These are phyloP conservation scores for Artemisia annua DNA, from an alignment of 129 eudicot species.

Conservation along the genomic window DNA sequence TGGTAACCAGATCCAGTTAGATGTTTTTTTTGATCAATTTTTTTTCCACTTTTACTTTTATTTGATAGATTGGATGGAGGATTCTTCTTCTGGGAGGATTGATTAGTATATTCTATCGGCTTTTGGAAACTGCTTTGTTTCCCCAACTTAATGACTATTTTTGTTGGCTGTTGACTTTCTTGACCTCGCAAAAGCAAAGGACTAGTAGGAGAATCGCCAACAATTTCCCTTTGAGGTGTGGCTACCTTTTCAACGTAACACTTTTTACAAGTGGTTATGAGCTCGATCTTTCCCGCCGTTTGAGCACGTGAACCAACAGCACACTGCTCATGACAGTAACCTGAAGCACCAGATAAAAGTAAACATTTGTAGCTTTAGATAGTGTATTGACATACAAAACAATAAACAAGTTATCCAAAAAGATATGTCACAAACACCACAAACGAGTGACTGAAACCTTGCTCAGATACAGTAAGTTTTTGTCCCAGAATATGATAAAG, in stretches of 20 bases:
- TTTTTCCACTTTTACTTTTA: constrained; percentile 34
- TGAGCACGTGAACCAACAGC: constrained; percentile 48
- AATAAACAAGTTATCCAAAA: constrained; percentile 4
- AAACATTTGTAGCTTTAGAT: not conserved
- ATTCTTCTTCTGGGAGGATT: constrained; percentile 15
- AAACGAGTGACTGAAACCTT: not conserved
- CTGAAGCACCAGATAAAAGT: constrained; percentile 32
- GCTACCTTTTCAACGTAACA: constrained; percentile 43
- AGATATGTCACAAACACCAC: not conserved
- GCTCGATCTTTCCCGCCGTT: constrained; percentile 43
- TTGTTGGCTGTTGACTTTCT: constrained; percentile 44
- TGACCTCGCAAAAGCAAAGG: constrained; percentile 73
- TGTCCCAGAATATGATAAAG: not conserved
- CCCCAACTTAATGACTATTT: constrained; percentile 31
- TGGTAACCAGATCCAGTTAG: constrained; percentile 31
- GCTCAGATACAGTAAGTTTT: not conserved
- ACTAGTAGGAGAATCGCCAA: constrained; percentile 69
- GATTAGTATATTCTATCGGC: constrained; percentile 32
- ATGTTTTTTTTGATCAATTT: constrained; percentile 24
- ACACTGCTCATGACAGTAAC: constrained; percentile 80
- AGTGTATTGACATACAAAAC: not conserved
- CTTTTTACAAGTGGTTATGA: constrained; percentile 55
- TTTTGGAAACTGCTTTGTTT: constrained; percentile 35
- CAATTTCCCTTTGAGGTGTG: constrained; percentile 32
- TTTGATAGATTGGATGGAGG: constrained; percentile 20